A percentile compares a stretch with the other conserved stretches of the same genome.
These are phyloP conservation scores for Echites panduratus DNA, from an alignment of 257 asterid species.

Conservation along the genomic window DNA sequence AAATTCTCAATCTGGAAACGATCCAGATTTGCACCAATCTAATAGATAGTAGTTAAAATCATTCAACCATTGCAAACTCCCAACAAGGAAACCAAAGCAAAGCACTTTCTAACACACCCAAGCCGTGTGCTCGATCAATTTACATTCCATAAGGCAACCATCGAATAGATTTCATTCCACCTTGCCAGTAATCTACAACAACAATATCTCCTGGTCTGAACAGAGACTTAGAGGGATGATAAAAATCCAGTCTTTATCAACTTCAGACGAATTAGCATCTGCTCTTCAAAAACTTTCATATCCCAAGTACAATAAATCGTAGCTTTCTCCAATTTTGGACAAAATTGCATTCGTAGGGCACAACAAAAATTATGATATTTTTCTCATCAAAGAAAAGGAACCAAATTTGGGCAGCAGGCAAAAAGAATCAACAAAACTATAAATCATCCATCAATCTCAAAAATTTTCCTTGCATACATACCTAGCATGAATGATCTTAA, in stretches of 20 bases:
- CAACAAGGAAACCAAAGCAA: neutral
- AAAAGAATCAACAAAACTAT: neutral
- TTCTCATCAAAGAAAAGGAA: neutral
- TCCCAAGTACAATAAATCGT: neutral
- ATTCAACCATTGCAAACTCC: neutral
- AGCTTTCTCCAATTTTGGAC: neutral
- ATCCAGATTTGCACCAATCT: neutral
- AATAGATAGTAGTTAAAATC: neutral
- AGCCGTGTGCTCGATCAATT: too few species aligned
- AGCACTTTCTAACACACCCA: neutral
- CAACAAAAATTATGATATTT: neutral
- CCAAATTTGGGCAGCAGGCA: neutral
- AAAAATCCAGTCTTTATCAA: slow-evolving; percentile 7
- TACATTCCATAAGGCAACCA: neutral
- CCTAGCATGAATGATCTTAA: slow-evolving; percentile 93
- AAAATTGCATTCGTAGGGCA: too few species aligned
- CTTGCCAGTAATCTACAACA: neutral
- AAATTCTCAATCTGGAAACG: neutral
- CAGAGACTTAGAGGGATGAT: neutral
- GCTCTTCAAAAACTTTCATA: neutral
- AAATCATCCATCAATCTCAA: neutral
- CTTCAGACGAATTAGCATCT: neutral
- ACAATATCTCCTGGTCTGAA: too few species aligned
- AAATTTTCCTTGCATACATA: slow-evolving; percentile 1
- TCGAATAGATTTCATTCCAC: neutral